Base-by-base conservation (phyloP, 371 early-diverging fungal species). In the Apophysomyces variabilis region DNA sequence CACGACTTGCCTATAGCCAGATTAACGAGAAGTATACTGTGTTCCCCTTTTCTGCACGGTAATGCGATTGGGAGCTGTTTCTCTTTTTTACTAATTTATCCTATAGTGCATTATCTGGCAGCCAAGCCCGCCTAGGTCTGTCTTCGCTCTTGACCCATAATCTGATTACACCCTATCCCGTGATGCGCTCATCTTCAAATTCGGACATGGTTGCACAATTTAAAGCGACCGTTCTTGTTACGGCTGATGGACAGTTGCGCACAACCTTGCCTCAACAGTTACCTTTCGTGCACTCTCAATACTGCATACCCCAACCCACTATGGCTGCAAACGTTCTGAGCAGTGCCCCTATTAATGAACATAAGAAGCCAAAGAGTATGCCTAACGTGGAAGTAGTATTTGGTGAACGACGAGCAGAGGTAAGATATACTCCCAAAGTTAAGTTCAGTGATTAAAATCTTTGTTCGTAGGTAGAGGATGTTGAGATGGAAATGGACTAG, bases 51-150 rank as follows among this genome's bases (percentile, higher is more conserved):
- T 74, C 92, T 38, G 76, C 85, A 44, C 87, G 87, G 85, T 85
- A 77, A 41, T 41, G 41, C 64, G 74, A n/a, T 21, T 2, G 21
- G 16, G 32, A 7, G 56, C 26, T 36, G 9, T 16, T 21, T 54
- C 7, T 3, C 44, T 41, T 12, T 13, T 26, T 18, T 43, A 58
- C 35, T 7, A 9, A 32, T 38, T 18, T 43, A 38, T 21, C 38
- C 6, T 54, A 5, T 57, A 71, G 93, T 64, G 75, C 87, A 39
- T 82, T 93, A 62, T 90, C 89, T 35, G 89, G 90, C 69, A 91
- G 90, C 77, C 90, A 90, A 57, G 90, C 89, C 37, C 93, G 96
- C 66, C 78, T 95, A 72, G 98, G 98, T 60, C 81, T 97, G 37
- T 77, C 89, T 58, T 97, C 96, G 72, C 88, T 94, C 65, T 77